Base-by-base conservation (phyloP, 75 land plant genomes). In the Pinus taeda region DNA sequence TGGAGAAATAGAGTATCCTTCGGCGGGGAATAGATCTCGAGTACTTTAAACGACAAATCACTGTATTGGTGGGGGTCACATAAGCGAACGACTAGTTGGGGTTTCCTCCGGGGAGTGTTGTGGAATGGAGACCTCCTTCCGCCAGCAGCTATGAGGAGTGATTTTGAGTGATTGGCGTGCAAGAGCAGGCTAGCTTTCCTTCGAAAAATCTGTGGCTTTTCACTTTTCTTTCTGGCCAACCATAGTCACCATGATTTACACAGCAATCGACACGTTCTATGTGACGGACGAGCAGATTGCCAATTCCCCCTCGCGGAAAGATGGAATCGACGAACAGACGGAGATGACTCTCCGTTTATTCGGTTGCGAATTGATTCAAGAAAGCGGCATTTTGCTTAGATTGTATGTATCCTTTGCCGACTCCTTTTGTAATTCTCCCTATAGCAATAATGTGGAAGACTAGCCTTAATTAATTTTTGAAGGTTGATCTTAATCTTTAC, bases 281-380 rank as follows among this genome's bases (percentile, higher is more conserved):
- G 74, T 96, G 59, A 82, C 90, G 14, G 89, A 92, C 13, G 98
- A 96, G 79, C 93, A 96, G 82, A 77, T 96, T 55, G 26, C 78
- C 72, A 82, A 93, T 78, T 91, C 98, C 15, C 94, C 98, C 24
- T 93, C 97, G 0, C 83, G 97, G 59, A 93, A 90, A 77, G 97
- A 96, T 83, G 97, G 93, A 20, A 87, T 96, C 24, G 93, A 90
- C 61, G 91, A 91, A 62, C 79, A 75, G 17, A 90, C 91, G 17
- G 98, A 96, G 79, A 90, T 79, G 3, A 80, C 78, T 6, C 91
- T 92, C 29, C 88, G 98, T 60, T 84, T 90, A 33, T 96, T 90
- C 76, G 98, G 98, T 15, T 93, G 98, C 71, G 97, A 96, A 61
- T 87, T 96, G 55, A 89, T 96, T 33, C 98, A 96, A 77, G 98